These are phyloP conservation scores for Chlorociboria aeruginascens DNA, from an alignment of 495 filamentous ascomycete species.

Conservation along the genomic window DNA sequence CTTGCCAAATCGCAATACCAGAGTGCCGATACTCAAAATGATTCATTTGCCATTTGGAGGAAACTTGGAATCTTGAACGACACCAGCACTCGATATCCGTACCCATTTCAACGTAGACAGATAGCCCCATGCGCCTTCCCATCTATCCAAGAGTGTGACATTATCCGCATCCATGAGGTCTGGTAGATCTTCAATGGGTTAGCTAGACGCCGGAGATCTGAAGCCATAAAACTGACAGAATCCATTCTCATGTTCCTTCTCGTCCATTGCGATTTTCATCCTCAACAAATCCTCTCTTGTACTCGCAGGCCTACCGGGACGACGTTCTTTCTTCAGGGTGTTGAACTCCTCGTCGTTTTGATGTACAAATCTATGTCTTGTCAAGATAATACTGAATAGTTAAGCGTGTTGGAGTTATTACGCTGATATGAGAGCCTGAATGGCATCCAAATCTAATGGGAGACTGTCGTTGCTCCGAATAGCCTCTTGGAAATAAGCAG, in stretches of 20 bases:
- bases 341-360: slow-evolving; percentile 67
- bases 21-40: too few relatives aligned
- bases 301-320: slow-evolving; percentile 71
- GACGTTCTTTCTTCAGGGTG: slow-evolving; percentile 58
- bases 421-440: slow-evolving; percentile 51
- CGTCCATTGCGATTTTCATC: slow-evolving; percentile 55
- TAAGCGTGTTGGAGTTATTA: slow-evolving; percentile 25
- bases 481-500: slow-evolving; percentile 57
- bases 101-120: slow-evolving; percentile 42
- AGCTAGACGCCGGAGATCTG: slow-evolving; percentile 11
- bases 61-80: slow-evolving; percentile 45
- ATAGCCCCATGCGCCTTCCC: slow-evolving; percentile 43
- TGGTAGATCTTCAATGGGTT: slow-evolving; percentile 31
- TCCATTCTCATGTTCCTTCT: slow-evolving; percentile 72
- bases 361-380: slow-evolving; percentile 52
- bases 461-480: slow-evolving; percentile 37
- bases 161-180: slow-evolving; percentile 36
- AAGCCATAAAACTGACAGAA: slow-evolving; percentile 44
- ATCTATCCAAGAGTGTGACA: slow-evolving; percentile 30
- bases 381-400: neutral
- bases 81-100: slow-evolving; percentile 46
- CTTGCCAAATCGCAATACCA: neutral
- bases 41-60: slow-evolving; percentile 48
- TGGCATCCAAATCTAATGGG: slow-evolving; percentile 43
- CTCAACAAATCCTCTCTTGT: slow-evolving; percentile 64